Evolutionary conservation across 208 protist genomes (phyloP), one percentile per base, ranked within the genome.

Genomic region (Leishmania braziliensis): DNA sequence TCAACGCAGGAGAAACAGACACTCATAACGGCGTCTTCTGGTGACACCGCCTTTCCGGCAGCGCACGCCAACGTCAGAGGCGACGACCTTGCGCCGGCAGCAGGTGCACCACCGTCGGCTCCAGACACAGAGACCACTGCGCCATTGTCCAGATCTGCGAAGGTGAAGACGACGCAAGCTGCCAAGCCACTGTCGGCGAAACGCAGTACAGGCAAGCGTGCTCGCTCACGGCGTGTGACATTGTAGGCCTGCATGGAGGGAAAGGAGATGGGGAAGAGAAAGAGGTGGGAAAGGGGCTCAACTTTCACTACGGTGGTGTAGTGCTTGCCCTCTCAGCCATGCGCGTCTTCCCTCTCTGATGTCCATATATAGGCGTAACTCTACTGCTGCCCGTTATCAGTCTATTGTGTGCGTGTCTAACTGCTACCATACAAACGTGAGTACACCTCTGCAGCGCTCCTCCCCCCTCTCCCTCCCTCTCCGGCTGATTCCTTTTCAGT

Each of bases 201-300:
- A 60, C 63, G 70, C 54, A 23, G 50, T 8, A 46, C 73, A 26
- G 65, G 69, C 18, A 80, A 76, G 50, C 80, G 80, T 20, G 43
- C 80, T 33, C 80, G 80, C n/a, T 78, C 60, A 63, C 53, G 50
- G 62, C 51, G 50, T 50, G 65, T 70, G 65, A 48, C 36, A 16
- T 0, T 6, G 62, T 68, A 20, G 10, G 23, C 5, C 29, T 29
- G 29, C 56, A 18, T 10, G 36, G 12, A 29, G 12, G n/a, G n/a
- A 3, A n/a, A n/a, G 36, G 12, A 46, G 26, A 8, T 18, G 0
- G 39, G 3, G 36, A 23, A 9, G 16, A 70, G 20, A 18, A 16
- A 16, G 51, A 16, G 9, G 62, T 10, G 14, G 68, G 26, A 50
- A 50, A 53, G 60, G 26, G 2, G 10, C 36, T 26, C 68, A 53